Base-by-base conservation (phyloP, 345 rosid genomes). In the Physaria fendleri region DNA sequence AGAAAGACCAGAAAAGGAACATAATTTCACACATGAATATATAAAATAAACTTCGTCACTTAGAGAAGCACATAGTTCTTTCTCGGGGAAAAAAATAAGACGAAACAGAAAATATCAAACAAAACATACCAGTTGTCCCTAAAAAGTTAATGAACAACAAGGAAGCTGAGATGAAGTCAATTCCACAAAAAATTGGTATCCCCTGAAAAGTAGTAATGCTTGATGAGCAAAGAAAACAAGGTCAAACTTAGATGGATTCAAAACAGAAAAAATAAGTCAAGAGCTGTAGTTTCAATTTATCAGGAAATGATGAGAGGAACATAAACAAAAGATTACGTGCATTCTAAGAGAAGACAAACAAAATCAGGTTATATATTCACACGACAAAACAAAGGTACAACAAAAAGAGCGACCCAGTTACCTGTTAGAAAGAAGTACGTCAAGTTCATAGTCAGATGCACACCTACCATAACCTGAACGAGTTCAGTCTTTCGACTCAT, bases 401-500 rank as follows among this genome's bases (percentile, higher is more conserved):
- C 27, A 2, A 1, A 17, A 47, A 37, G 1, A 1, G 15, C 0
- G 20, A 35, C 23, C 27, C 5, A 42, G 5, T 12, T 75, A 92
- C 97, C 96, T 75, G 59, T 90, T 94, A 72, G 89, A 76, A 67
- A 90, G 89, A 59, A 35, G 55, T 59, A 94, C 85, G 47, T 90
- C 96, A 61, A 94, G 90, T 37, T 90, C 96, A 65, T 78, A 87
- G 63, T 82, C 82, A 49, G 97, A 85, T 16, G 84, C 76, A 23
- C 90, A 76, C 90, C 96, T 24, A 79, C 86, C 63, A 94, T 72
- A 32, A 84, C 80, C 8, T 87, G 79, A 56, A 84, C 96, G 29
- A 94, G 89, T 69, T 94, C 99, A 16, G 85, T 79, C 77, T 90
- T 94, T 20, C 96, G 79, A 12, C 85, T 90, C 37, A 90, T 95